phyloP scores from a whole-genome alignment of 257 asterid species.

The Fraxinus pennsylvanica region DNA sequence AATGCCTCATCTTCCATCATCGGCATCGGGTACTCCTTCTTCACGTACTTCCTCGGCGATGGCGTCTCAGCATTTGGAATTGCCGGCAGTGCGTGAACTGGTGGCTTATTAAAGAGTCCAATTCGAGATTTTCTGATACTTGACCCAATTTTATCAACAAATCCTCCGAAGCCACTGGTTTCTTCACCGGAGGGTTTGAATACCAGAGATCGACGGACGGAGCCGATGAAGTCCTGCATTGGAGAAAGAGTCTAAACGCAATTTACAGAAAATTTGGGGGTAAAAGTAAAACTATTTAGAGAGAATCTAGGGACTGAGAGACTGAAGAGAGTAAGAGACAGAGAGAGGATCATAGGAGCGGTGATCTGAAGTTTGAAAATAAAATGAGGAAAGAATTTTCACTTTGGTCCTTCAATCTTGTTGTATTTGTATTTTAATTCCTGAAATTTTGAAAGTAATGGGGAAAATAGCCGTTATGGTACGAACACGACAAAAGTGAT shows the following conservation, averaged over 20 bases:
- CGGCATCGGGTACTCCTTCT: constrained; percentile 30
- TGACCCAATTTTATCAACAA: constrained; percentile 91
- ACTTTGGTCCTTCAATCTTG: constrained; percentile 1
- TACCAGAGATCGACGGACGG: constrained; percentile 91
- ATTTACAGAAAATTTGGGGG: background rate
- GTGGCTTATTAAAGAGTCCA: constrained; percentile 71
- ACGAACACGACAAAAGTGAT: background rate
- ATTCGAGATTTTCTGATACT: constrained; percentile 89
- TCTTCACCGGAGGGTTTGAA: constrained; percentile 75
- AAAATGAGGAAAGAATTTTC: constrained; percentile 29
- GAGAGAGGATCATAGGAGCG: constrained; percentile 10
- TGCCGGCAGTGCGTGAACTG: constrained; percentile 59
- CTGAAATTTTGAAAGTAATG: constrained; percentile 31
- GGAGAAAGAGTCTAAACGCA: constrained; percentile 20
- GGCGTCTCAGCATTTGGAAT: constrained; percentile 36
- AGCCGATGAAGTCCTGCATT: constrained; percentile 93
- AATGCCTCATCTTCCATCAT: constrained; percentile 47
- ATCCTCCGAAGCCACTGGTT: constrained; percentile 69
- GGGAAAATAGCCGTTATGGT: constrained; percentile 39
- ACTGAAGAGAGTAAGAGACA: constrained; percentile 11
- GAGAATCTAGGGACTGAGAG: constrained; percentile 36
- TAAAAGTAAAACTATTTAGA: background rate
- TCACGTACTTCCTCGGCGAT: constrained; percentile 29
- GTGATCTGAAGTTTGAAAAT: constrained; percentile 45
- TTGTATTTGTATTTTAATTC: constrained; percentile 26